Evolutionary conservation across 129 eudicot genomes (phyloP).

Genomic region (Daucus carota): DH1_v3.0 NC_030381.2:53035501-53036000

Average conservation of each 20-base stretch:
- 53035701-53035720: slow-evolving; percentile 93
- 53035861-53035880: slow-evolving; percentile 61
- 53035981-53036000: background rate
- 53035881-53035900: slow-evolving; percentile 95
- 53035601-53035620: background rate
- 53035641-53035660: background rate
- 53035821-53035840: background rate
- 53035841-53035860: background rate
- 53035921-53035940: slow-evolving; percentile 88
- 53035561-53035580: slow-evolving; percentile 69
- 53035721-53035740: slow-evolving; percentile 50
- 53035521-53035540: slow-evolving; percentile 63
- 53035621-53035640: background rate
- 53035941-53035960: slow-evolving; percentile 56
- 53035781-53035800: slow-evolving; percentile 84
- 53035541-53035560: slow-evolving; percentile 79
- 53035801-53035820: background rate
- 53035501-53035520: slow-evolving; percentile 68
- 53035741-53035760: slow-evolving; percentile 60
- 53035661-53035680: background rate
- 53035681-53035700: slow-evolving; percentile 4
- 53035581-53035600: slow-evolving; percentile 28
- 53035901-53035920: slow-evolving; percentile 92
- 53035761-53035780: slow-evolving; percentile 60
- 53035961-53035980: background rate